A percentile compares a stretch with the other conserved stretches of the same genome.
Evolutionary conservation across 2,329 filamentous ascomycete species (phyloP).

Genomic region (Colletotrichum godetiae): DNA sequence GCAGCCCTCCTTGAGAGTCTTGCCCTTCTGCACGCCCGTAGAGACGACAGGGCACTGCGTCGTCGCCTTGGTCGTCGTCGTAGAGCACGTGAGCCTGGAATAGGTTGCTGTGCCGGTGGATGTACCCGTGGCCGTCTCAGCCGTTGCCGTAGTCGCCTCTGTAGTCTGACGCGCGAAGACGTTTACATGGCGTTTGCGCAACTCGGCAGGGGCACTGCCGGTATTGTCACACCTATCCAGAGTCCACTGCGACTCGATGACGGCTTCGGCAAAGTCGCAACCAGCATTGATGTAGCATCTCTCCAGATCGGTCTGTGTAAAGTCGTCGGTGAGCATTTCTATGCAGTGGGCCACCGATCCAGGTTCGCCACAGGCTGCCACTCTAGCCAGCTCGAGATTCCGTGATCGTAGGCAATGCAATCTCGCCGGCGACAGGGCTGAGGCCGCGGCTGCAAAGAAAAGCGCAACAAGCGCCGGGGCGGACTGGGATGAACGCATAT

Average conservation of each 20-base stretch:
- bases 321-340: slow-evolving; percentile 42
- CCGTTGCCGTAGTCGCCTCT: slow-evolving; percentile 23
- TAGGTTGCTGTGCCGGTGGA: slow-evolving; percentile 37
- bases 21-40: slow-evolving; percentile 52
- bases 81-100: slow-evolving; percentile 40
- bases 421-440: slow-evolving; percentile 42
- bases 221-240: slow-evolving; percentile 45
- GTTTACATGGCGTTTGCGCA: slow-evolving; percentile 32
- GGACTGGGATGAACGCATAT: slow-evolving; percentile 28
- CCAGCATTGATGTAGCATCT: slow-evolving; percentile 49
- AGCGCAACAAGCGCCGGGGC: slow-evolving; percentile 29
- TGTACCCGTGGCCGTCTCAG: not conserved
- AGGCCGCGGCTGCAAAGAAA: slow-evolving; percentile 42
- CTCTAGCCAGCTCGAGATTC: slow-evolving; percentile 51
- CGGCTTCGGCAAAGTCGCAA: slow-evolving; percentile 47
- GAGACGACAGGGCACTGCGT: slow-evolving; percentile 52
- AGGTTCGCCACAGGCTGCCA: slow-evolving; percentile 57
- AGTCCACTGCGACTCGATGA: slow-evolving; percentile 43
- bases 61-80: slow-evolving; percentile 45
- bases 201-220: slow-evolving; percentile 26
- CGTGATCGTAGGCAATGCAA: slow-evolving; percentile 54
- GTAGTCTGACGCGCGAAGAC: slow-evolving; percentile 34
- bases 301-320: slow-evolving; percentile 49
- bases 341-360: slow-evolving; percentile 57
- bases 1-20: slow-evolving; percentile 51